These are phyloP conservation scores for Phytophthora lateralis DNA, from an alignment of 352 stramenopile genomes.

Conservation along the genomic window DNA sequence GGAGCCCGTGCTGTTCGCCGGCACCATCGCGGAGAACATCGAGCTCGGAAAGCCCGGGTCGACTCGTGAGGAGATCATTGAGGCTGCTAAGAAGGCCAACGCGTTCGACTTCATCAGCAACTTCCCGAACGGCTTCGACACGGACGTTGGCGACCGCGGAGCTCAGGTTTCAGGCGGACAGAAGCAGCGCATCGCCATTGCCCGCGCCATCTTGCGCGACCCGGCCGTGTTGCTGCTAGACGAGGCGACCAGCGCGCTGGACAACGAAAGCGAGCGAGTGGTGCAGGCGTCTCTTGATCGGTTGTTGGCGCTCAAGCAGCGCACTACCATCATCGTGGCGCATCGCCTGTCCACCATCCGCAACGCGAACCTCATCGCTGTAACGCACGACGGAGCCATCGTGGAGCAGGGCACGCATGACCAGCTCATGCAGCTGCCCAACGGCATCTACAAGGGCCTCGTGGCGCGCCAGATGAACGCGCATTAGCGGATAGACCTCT, in stretches of 20 bases:
- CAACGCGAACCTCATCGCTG: constrained; percentile 41
- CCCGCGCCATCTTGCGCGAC: constrained; percentile 37
- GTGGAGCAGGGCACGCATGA: constrained; percentile 70
- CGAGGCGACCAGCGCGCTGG: constrained; percentile 41
- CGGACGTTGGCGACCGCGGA: constrained; percentile 39
- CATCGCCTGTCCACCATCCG: constrained; percentile 42
- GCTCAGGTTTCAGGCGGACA: constrained; percentile 43
- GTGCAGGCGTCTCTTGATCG: constrained; percentile 43
- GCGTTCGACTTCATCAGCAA: constrained; percentile 46
- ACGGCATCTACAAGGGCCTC: constrained; percentile 58
- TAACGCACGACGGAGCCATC: constrained; percentile 40
- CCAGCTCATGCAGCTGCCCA: constrained; percentile 49
- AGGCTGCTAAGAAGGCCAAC: constrained; percentile 42
- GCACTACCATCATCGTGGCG: constrained; percentile 43
- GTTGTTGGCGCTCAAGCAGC: constrained; percentile 38
- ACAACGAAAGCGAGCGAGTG: constrained; percentile 45
- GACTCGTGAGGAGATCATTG: constrained; percentile 38
- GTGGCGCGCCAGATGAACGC: constrained; percentile 41
- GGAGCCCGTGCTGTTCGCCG: constrained; percentile 42
- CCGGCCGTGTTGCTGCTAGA: constrained; percentile 39
- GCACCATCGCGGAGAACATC: constrained; percentile 45
- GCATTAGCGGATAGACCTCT: constrained; percentile 13
- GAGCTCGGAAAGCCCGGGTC: constrained; percentile 40
- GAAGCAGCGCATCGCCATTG: constrained; percentile 47
- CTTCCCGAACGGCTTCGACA: constrained; percentile 41